A percentile compares a stretch with the other conserved stretches of the same genome.
phyloP scores from a whole-genome alignment of 2,329 filamentous ascomycete species.

The Aspergillus floridensis region DNA sequence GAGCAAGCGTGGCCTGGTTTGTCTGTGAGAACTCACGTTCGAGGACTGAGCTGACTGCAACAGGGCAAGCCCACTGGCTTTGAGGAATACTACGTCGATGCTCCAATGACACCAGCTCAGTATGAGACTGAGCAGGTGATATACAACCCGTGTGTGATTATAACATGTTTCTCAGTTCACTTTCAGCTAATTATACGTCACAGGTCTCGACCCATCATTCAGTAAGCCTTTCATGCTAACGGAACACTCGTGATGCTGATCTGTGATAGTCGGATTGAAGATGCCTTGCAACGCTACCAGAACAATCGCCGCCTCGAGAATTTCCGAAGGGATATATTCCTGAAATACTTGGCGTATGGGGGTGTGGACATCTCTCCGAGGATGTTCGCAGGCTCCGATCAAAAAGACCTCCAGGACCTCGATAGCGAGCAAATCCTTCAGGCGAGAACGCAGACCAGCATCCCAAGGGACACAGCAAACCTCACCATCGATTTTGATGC shows the following conservation, averaged over 20 bases:
- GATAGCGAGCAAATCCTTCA: slow-evolving; percentile 64
- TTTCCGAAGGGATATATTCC: slow-evolving; percentile 64
- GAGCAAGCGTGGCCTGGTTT: slow-evolving; percentile 37
- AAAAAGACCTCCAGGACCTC: slow-evolving; percentile 55
- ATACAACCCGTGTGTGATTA: slow-evolving; percentile 60
- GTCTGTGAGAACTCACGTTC: not conserved
- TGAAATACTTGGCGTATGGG: slow-evolving; percentile 72
- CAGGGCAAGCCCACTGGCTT: slow-evolving; percentile 62
- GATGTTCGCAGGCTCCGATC: not conserved
- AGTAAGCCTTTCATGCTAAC: slow-evolving; percentile 46
- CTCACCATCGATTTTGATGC: slow-evolving; percentile 80
- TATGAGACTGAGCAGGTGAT: slow-evolving; percentile 63
- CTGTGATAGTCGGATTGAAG: slow-evolving; percentile 68
- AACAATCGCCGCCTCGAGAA: slow-evolving; percentile 70
- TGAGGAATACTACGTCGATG: slow-evolving; percentile 78
- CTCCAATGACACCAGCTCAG: slow-evolving; percentile 71
- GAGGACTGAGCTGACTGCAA: slow-evolving; percentile 3
- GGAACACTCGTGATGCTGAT: slow-evolving; percentile 12
- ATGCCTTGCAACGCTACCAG: slow-evolving; percentile 79
- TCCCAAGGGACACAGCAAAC: slow-evolving; percentile 55
- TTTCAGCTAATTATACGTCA: slow-evolving; percentile 9
- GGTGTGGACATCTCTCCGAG: slow-evolving; percentile 55
- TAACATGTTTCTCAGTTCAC: not conserved
- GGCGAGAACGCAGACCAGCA: slow-evolving; percentile 54
- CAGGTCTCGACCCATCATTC: slow-evolving; percentile 50